phyloP scores from a whole-genome alignment of 257 asterid species.

The Petunia axillaris region DNA sequence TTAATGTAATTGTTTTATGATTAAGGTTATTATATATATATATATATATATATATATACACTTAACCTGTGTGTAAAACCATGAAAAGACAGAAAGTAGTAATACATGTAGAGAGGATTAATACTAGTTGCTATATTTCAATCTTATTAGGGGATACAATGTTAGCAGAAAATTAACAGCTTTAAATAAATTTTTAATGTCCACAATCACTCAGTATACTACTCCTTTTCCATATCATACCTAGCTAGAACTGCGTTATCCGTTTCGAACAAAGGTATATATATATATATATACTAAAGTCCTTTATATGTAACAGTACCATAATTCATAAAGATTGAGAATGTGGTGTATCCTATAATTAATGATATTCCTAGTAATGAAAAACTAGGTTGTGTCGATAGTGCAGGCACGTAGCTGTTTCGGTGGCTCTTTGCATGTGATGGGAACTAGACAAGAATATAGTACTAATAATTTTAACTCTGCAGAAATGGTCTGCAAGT shows the following conservation, averaged over 20 bases:
- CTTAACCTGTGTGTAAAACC: neutral
- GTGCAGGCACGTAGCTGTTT: slow-evolving; percentile 36
- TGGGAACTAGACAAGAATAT: neutral
- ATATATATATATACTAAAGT: too few relatives aligned
- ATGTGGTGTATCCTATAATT: too few relatives aligned
- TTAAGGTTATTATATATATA: too few relatives aligned
- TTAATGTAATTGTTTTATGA: neutral
- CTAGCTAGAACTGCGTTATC: neutral
- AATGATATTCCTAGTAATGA: too few relatives aligned
- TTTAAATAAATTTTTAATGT: neutral
- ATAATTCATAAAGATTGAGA: too few relatives aligned
- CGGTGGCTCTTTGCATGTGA: slow-evolving; percentile 33
- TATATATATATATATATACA: too few relatives aligned
- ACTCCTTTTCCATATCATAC: neutral
- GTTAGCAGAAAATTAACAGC: neutral
- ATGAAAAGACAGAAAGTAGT: too few relatives aligned
- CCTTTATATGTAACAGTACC: too few relatives aligned
- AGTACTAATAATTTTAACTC: neutral
- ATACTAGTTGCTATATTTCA: too few relatives aligned
- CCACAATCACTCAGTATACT: neutral
- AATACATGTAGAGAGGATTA: too few relatives aligned
- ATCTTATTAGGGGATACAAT: too few relatives aligned
- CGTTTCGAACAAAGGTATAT: neutral
- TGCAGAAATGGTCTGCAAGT: neutral
- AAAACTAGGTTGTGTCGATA: neutral